Evolutionary conservation across 2,329 filamentous ascomycete genomes (phyloP).

Genomic region (Aspergillus persii): DNA sequence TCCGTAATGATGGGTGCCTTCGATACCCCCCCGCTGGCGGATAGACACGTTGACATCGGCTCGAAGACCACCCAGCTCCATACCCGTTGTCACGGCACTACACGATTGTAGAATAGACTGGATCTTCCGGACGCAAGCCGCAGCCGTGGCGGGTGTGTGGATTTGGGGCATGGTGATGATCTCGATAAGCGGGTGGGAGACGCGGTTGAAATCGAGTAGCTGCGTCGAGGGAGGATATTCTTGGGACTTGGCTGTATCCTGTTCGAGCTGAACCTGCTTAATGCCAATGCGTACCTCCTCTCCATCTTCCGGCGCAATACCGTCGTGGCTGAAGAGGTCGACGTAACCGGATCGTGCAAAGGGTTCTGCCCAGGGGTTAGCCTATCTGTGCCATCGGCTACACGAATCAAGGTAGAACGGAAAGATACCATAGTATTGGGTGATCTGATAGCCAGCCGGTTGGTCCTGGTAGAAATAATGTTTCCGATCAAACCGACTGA

Average conservation of each 20-base stretch:
- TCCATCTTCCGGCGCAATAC: slow-evolving; percentile 72
- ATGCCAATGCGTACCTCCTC: slow-evolving; percentile 73
- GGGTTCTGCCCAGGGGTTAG: slow-evolving; percentile 44
- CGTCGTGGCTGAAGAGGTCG: slow-evolving; percentile 70
- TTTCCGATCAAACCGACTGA: slow-evolving; percentile 89
- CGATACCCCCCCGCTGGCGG: slow-evolving; percentile 54
- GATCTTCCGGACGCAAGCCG: slow-evolving; percentile 83
- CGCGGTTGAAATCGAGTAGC: slow-evolving; percentile 90
- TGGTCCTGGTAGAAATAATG: slow-evolving; percentile 99
- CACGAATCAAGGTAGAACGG: neutral
- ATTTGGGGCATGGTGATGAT: slow-evolving; percentile 92
- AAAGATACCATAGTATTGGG: slow-evolving; percentile 74
- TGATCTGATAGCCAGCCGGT: slow-evolving; percentile 94
- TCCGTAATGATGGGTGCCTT: slow-evolving; percentile 49
- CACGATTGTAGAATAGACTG: slow-evolving; percentile 76
- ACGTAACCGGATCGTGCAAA: slow-evolving; percentile 69
- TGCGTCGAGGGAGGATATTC: slow-evolving; percentile 70
- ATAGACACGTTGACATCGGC: slow-evolving; percentile 97
- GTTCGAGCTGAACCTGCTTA: slow-evolving; percentile 93
- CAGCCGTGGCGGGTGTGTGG: slow-evolving; percentile 81
- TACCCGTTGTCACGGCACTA: slow-evolving; percentile 82
- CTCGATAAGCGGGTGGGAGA: slow-evolving; percentile 86
- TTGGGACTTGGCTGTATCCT: slow-evolving; percentile 94
- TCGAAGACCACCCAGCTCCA: slow-evolving; percentile 87
- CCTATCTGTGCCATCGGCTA: neutral